Base-by-base conservation (phyloP, 768 basidiomycete genomes). In the Phanerodontia chrysosporium region DNA sequence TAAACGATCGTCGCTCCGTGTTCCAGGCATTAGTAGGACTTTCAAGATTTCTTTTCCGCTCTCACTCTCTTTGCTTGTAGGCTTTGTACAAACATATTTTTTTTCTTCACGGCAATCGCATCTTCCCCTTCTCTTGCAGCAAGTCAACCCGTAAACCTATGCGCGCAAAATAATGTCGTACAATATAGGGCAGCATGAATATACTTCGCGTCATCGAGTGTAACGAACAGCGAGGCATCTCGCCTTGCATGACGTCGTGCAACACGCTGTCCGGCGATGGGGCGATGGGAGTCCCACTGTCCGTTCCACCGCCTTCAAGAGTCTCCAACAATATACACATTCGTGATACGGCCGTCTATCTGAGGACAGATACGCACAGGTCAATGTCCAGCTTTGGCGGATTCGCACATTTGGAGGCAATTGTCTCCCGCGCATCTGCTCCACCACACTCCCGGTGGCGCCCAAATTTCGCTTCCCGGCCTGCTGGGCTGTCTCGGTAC, bases 1-100 rank as follows among this genome's bases (percentile, higher is more conserved):
- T 90, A 75, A 84, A 55, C 51, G 25, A 25, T 36, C 6, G n/a
- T n/a, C n/a, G 52, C n/a, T 24, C 52, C 39, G 16, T 18, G 16
- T 24, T 44, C 46, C 29, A 25, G 25, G 6, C 44, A 21, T 21
- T 29, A 22, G 55, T 56, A 45, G 45, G 44, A 48, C 55, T 56
- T 35, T 45, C 36, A 42, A 13, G 28, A 21, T 16, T 55, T 30
- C 28, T 42, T 51, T 25, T 58, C 49, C 51, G 32, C 16, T 58
- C 49, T 51, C 42, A 21, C 16, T 24, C 39, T 42, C 39, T 49
- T 44, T 53, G 51, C 49, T 59, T 36, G 32, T 39, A 48, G 45
- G 32, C 55, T 18, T 49, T 45, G 32, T 53, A 55, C 54, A 32
- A 42, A 49, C 55, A 49, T 53, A 36, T 22, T 44, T 56, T 30